Evolutionary conservation across 345 rosid species (phyloP), one percentile per base, ranked within the genome.

Genomic region (Geranium rotundifolium): DNA sequence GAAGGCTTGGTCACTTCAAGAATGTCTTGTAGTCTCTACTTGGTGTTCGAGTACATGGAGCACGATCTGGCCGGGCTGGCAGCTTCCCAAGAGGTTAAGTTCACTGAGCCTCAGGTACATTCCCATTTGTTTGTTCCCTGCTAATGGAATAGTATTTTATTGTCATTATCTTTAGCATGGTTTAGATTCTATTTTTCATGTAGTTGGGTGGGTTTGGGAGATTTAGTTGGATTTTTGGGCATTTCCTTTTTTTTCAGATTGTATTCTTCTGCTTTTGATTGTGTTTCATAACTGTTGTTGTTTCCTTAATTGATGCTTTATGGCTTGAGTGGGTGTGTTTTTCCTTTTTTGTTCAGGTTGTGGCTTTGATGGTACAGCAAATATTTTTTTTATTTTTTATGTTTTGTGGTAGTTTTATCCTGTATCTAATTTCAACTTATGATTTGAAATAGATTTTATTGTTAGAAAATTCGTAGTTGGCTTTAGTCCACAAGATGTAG

Each of bases 11-110:
- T 78, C 54, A 85, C 96, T 69, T 92, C 98, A 10, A 82, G 96
- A 72, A 82, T 92, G 86, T 87, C 96, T 0, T 81, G 84, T 71
- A 84, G 96, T 68, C 86, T 92, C 67, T 89, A 89, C 76, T 80
- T 92, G 72, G 86, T 87, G 56, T 92, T 89, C 37, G 87, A 89
- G 71, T 92, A 89, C 72, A 92, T 92, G 98, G 96, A 92, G 17
- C 96, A 89, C 65, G 98, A 92, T 84, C 89, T 92, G 58, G 62
- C 98, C 1, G 98, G 98, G 23, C 86, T 89, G 12, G 91, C 79
- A 0, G 91, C 88, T 2, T 68, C 82, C 71, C 91, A 76, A 66
- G 76, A 79, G 34, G 77, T 80, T 78, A 89, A 92, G 83, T 89
- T 92, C 80, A 77, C 81, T 19, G 85, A 84, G 72, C 76, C 98